phyloP scores from a whole-genome alignment of 2,329 filamentous ascomycete genomes.

The Cytospora mali region DNA sequence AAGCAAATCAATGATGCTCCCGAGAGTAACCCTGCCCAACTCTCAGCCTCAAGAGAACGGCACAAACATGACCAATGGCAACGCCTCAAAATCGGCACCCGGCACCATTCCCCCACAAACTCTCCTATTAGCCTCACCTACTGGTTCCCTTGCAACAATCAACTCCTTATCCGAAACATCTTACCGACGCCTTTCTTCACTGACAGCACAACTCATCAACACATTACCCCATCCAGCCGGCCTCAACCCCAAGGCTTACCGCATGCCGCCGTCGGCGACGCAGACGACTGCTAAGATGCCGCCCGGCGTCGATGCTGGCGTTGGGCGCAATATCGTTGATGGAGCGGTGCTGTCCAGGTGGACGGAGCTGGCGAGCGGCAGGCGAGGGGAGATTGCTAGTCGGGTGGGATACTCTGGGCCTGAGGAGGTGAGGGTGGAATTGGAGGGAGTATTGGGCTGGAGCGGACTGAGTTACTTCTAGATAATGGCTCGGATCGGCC shows the following conservation, averaged over 20 bases:
- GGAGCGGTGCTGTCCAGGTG: slow-evolving; percentile 75
- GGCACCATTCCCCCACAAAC: slow-evolving; percentile 42
- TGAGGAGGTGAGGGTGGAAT: slow-evolving; percentile 69
- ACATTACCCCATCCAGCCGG: slow-evolving; percentile 76
- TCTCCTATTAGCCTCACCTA: slow-evolving; percentile 72
- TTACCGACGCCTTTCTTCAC: slow-evolving; percentile 80
- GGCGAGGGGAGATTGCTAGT: slow-evolving; percentile 71
- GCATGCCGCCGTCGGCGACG: slow-evolving; percentile 55
- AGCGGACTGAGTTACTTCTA: slow-evolving; percentile 63
- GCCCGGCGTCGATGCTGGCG: slow-evolving; percentile 60
- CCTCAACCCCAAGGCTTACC: slow-evolving; percentile 80
- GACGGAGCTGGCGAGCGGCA: slow-evolving; percentile 72
- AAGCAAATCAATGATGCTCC: slow-evolving; percentile 74
- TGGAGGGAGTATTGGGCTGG: slow-evolving; percentile 65
- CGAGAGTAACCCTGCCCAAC: slow-evolving; percentile 49
- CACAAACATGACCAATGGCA: slow-evolving; percentile 32
- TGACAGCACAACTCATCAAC: slow-evolving; percentile 78
- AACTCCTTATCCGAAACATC: slow-evolving; percentile 76
- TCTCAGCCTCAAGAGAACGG: slow-evolving; percentile 41
- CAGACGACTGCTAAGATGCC: slow-evolving; percentile 43
- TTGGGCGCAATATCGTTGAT: slow-evolving; percentile 72
- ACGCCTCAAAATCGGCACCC: slow-evolving; percentile 40
- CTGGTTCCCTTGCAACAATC: slow-evolving; percentile 76
- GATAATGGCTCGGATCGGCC: background rate
- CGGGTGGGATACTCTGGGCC: slow-evolving; percentile 69